phyloP scores from a whole-genome alignment of 2,329 filamentous ascomycete species.

The Cladosporium velox region DNA sequence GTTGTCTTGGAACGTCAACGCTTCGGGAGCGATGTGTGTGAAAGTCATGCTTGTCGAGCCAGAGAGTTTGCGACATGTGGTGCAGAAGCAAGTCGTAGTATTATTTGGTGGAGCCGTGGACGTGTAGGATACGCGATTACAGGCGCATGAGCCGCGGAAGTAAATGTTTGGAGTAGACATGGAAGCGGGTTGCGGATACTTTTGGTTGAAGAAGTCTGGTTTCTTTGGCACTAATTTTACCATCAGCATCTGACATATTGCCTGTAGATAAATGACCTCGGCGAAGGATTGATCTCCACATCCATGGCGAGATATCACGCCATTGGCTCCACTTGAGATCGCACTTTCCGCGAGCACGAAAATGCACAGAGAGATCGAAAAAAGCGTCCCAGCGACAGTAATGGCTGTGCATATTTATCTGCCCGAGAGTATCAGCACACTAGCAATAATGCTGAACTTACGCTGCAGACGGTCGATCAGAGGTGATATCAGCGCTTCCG shows the following conservation, averaged over 20 bases:
- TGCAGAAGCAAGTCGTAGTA: conserved; percentile 27
- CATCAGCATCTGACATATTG: neutral
- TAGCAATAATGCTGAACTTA: neutral
- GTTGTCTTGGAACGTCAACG: conserved; percentile 28
- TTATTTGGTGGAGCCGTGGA: conserved; percentile 23
- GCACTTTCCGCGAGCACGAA: neutral
- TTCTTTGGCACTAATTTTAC: neutral
- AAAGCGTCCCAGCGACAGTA: neutral
- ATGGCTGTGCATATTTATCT: neutral
- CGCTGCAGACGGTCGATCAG: neutral
- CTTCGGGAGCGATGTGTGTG: conserved; percentile 22
- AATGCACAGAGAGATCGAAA: neutral
- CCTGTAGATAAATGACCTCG: neutral
- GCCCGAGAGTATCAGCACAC: neutral
- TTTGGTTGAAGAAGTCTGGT: neutral
- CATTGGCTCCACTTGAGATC: neutral
- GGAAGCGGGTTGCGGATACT: neutral
- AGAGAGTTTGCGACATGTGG: conserved; percentile 29
- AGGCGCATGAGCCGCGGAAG: conserved; percentile 31
- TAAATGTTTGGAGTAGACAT: neutral
- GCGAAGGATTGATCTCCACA: neutral
- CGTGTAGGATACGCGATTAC: conserved; percentile 29
- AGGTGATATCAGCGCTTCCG: neutral
- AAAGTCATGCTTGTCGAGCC: conserved; percentile 29
- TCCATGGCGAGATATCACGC: neutral